These are phyloP conservation scores for Asterella californica DNA, from an alignment of 225 moss, liverwort and hornwort genomes.

Conservation along the genomic window DNA sequence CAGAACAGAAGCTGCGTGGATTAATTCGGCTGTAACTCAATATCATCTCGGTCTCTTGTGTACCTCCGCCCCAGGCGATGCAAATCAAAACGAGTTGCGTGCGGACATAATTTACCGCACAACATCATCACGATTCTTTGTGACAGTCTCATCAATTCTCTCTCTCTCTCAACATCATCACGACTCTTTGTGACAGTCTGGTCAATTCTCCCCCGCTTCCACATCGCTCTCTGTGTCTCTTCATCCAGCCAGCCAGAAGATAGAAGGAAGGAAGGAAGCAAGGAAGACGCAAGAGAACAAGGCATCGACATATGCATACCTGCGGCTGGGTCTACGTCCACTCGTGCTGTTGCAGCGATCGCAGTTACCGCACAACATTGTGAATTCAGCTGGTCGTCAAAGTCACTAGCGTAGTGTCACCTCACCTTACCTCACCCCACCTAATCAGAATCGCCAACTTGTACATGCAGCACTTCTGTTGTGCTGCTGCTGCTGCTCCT, in stretches of 20 bases:
- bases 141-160: too few species aligned
- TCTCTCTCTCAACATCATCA: too few species aligned
- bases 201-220: too few species aligned
- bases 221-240: neutral
- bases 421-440: neutral
- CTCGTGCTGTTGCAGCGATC: slow-evolving; percentile 3
- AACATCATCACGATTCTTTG: too few species aligned
- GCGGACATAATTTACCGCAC: too few species aligned
- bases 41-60: too few species aligned
- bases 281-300: neutral
- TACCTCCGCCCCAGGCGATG: too few species aligned
- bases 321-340: slow-evolving; percentile 12
- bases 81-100: too few species aligned
- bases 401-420: slow-evolving; percentile 2
- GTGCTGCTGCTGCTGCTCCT: neutral
- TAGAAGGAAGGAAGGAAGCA: neutral
- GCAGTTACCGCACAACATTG: slow-evolving; percentile 1
- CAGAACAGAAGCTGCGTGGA: too few species aligned
- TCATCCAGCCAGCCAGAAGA: neutral
- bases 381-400: neutral
- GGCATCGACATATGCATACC: neutral
- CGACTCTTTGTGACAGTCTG: too few species aligned
- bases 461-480: slow-evolving; percentile 4
- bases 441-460: slow-evolving; percentile 3
- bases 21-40: too few species aligned